A percentile compares a stretch with the other conserved stretches of the same genome.
Conservation (phyloP, 345 rosid genomes). For the Acer yangbiense region DNA sequence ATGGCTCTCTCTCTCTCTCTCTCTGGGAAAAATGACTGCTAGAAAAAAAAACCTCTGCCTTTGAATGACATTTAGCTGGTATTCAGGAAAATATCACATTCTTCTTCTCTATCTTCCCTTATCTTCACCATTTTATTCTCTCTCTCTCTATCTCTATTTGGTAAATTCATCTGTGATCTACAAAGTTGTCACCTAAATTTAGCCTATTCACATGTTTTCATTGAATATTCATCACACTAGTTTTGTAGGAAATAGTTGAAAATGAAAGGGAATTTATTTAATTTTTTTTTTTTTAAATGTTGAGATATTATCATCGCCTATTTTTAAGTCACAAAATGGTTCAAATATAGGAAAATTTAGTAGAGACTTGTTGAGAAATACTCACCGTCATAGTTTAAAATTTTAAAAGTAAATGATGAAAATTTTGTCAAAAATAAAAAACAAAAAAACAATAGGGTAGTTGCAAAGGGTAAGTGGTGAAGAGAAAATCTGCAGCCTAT, state of each 20-base stretch:
- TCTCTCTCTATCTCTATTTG: no score
- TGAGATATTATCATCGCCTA: not conserved
- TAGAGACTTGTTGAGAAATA: no score
- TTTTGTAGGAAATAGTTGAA: no score
- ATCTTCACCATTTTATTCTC: not conserved
- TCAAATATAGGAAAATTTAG: no score
- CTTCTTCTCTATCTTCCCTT: not conserved
- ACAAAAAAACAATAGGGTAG: no score
- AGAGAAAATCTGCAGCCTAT: not conserved
- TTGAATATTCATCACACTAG: no score
- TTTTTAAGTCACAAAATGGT: no score
- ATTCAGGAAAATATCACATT: not conserved
- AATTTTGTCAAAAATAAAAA: not conserved
- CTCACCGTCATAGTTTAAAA: no score
- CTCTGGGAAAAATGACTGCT: not conserved
- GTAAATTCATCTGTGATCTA: not conserved
- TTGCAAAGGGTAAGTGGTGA: not conserved
- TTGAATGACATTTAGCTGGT: constrained; percentile 2
- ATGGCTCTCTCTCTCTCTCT: not conserved
- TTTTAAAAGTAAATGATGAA: not conserved
- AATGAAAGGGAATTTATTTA: no score
- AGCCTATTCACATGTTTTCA: not conserved
- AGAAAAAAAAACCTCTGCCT: not conserved
- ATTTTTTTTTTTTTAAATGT: no score
- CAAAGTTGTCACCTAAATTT: not conserved